A percentile compares a stretch with the other conserved stretches of the same genome.
These are phyloP conservation scores for Apiospora aurea DNA, from an alignment of 2,329 filamentous ascomycete genomes.

Conservation along the genomic window DNA sequence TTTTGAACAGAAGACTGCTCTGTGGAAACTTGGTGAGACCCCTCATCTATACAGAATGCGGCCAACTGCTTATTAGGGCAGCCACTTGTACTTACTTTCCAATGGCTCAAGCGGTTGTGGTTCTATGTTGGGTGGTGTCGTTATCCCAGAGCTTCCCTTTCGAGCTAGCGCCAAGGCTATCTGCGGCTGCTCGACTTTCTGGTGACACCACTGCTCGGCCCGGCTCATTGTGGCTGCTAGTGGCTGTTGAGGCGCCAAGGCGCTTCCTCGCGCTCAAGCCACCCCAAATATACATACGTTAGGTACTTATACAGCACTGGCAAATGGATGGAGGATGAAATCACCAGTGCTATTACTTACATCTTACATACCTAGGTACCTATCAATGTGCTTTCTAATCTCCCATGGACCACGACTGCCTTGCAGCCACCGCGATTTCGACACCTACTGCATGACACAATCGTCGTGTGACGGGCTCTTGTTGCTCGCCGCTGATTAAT, in stretches of 20 bases:
- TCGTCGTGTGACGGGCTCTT: background rate
- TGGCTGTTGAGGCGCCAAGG: no score
- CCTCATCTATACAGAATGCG: slow-evolving; percentile 33
- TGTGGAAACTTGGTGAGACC: slow-evolving; percentile 35
- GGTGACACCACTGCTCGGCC: background rate
- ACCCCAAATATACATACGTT: background rate
- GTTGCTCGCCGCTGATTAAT: background rate
- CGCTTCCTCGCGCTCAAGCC: background rate
- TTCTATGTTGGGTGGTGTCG: background rate
- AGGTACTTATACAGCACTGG: no score
- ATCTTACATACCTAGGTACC: background rate
- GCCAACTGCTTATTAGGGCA: slow-evolving; percentile 7
- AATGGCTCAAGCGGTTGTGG: background rate
- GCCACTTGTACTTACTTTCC: slow-evolving; percentile 7
- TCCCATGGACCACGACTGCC: background rate
- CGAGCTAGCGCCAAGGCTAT: slow-evolving; percentile 17
- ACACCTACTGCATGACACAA: background rate
- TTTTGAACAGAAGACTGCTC: slow-evolving; percentile 39
- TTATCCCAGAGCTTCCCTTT: background rate
- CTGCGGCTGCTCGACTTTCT: background rate
- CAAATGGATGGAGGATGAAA: no score
- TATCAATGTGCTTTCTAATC: background rate
- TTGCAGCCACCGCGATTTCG: background rate
- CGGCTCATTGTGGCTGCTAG: slow-evolving; percentile 13
- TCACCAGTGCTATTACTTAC: no score